Conservation (phyloP, 805 yeast genomes). For the Sugiyamaella floridensis region DNA sequence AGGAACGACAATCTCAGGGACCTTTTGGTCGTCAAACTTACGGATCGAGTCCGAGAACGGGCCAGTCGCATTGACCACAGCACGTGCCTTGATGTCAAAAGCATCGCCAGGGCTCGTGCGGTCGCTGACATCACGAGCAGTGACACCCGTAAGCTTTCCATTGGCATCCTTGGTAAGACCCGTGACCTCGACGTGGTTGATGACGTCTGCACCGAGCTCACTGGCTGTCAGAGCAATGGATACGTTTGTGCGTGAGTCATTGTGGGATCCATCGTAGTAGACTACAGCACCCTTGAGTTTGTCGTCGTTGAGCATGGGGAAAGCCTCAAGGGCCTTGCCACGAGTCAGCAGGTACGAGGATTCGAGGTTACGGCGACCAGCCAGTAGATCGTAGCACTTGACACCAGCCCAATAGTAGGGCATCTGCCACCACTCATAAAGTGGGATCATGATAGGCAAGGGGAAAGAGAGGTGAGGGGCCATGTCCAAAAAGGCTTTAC, state of each 20-base stretch:
- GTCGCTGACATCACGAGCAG: slow-evolving; percentile 51
- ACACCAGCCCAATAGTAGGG: slow-evolving; percentile 92
- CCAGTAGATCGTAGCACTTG: slow-evolving; percentile 85
- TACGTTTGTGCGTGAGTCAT: slow-evolving; percentile 86
- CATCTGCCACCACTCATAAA: slow-evolving; percentile 90
- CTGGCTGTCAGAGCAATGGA: slow-evolving; percentile 80
- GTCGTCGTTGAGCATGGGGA: slow-evolving; percentile 77
- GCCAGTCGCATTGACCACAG: slow-evolving; percentile 88
- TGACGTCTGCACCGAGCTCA: slow-evolving; percentile 79
- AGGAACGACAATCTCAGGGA: slow-evolving; percentile 80
- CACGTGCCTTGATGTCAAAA: slow-evolving; percentile 55
- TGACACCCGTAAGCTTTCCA: slow-evolving; percentile 63
- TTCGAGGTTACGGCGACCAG: slow-evolving; percentile 81
- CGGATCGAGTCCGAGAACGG: slow-evolving; percentile 81
- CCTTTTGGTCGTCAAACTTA: slow-evolving; percentile 65
- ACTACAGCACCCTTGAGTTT: slow-evolving; percentile 84
- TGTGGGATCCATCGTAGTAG: slow-evolving; percentile 92
- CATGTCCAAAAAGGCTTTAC: slow-evolving; percentile 76
- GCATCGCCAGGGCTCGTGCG: slow-evolving; percentile 52
- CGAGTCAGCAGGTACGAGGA: slow-evolving; percentile 66
- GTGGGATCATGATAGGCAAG: slow-evolving; percentile 93
- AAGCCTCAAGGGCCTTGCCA: slow-evolving; percentile 58
- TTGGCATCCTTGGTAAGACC: slow-evolving; percentile 60
- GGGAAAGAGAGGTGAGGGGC: slow-evolving; percentile 88
- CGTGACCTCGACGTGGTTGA: slow-evolving; percentile 79